Percentiles rank a stretch among this genome's conserved stretches.
Conservation (phyloP, 108 stramenopile genomes). For the Cyclotella kingstonii region DNA sequence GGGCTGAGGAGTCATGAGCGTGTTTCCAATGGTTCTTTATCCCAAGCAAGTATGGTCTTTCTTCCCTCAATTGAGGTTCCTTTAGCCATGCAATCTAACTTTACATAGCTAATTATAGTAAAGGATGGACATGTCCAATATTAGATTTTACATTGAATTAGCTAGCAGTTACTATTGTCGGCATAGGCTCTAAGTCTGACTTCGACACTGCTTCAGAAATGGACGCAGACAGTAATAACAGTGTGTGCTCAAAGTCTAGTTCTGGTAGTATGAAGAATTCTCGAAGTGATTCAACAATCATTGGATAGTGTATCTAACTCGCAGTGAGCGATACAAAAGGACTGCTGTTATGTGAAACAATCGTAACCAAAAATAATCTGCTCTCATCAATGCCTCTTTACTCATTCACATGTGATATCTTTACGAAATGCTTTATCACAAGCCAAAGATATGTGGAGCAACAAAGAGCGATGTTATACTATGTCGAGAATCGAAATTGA, state of each 20-base stretch:
- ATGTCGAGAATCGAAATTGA: slow-evolving; percentile 95
- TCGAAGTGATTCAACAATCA: slow-evolving; percentile 44
- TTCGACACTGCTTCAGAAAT: neutral
- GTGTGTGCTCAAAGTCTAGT: slow-evolving; percentile 30
- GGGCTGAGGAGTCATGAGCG: too few species aligned
- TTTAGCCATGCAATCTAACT: too few species aligned
- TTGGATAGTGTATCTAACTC: slow-evolving; percentile 96
- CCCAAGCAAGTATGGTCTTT: too few species aligned
- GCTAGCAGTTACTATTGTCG: too few species aligned
- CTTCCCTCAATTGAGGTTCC: too few species aligned
- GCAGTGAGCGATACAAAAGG: slow-evolving; percentile 88
- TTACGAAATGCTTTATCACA: too few species aligned
- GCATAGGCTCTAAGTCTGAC: neutral
- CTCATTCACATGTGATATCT: slow-evolving; percentile 96
- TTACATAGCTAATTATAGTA: too few species aligned
- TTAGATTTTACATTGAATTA: too few species aligned
- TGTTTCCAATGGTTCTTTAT: too few species aligned
- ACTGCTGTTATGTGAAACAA: slow-evolving; percentile 58
- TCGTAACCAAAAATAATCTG: slow-evolving; percentile 88
- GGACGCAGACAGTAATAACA: too few species aligned
- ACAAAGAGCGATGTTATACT: slow-evolving; percentile 60
- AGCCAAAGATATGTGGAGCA: slow-evolving; percentile 43
- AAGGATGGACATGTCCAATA: too few species aligned
- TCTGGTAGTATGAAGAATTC: too few species aligned
- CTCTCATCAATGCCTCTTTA: slow-evolving; percentile 91